phyloP scores from a whole-genome alignment of 2,329 filamentous ascomycete species.

The Penicillium sp. region DNA sequence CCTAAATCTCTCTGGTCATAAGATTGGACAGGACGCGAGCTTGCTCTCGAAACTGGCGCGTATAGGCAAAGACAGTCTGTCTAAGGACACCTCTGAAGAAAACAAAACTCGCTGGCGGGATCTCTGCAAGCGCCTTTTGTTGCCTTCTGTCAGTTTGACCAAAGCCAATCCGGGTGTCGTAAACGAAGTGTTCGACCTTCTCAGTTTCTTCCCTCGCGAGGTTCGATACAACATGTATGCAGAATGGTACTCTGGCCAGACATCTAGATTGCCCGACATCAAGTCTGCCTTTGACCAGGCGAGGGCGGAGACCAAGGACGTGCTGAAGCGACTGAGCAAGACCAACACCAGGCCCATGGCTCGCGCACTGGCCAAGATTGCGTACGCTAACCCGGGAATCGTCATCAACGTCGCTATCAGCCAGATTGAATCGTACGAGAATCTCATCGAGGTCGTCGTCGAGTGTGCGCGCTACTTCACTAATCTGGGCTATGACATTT shows the following conservation, averaged over 20 bases:
- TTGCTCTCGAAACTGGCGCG: conserved; percentile 79
- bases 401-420: conserved; percentile 86
- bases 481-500: conserved; percentile 83
- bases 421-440: conserved; percentile 91
- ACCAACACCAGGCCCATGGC: conserved; percentile 86
- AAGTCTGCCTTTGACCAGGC: conserved; percentile 74
- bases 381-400: conserved; percentile 82
- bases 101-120: conserved; percentile 82
- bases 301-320: conserved; percentile 74
- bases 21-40: conserved; percentile 78
- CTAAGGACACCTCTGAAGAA: conserved; percentile 63
- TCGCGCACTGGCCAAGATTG: conserved; percentile 84
- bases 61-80: conserved; percentile 75
- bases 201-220: conserved; percentile 73
- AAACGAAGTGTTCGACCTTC: conserved; percentile 80
- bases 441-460: conserved; percentile 90
- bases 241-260: conserved; percentile 83
- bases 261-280: conserved; percentile 73
- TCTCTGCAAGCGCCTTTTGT: conserved; percentile 76
- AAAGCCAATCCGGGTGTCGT: conserved; percentile 80
- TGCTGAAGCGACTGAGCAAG: conserved; percentile 84
- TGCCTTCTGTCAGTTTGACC: conserved; percentile 83
- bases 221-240: conserved; percentile 85
- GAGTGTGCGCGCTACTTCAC: conserved; percentile 95
- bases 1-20: conserved; percentile 80